phyloP scores from a whole-genome alignment of 1,139 yeast species.

The Magnusiomyces magnusii region DNA sequence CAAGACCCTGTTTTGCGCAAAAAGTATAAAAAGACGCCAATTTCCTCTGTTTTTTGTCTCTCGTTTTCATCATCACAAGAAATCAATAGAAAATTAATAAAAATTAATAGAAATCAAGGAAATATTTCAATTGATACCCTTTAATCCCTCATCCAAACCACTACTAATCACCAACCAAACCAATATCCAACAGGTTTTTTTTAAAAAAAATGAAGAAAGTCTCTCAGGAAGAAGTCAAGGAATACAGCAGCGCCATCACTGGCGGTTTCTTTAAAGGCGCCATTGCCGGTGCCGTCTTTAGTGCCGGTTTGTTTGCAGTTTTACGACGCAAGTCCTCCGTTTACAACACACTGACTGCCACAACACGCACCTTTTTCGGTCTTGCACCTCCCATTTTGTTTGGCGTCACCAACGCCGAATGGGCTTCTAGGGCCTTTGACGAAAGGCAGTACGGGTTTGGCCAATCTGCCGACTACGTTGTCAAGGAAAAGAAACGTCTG shows the following conservation, averaged over 20 bases:
- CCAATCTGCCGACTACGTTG: conserved; percentile 4
- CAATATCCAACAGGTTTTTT: too few relatives aligned
- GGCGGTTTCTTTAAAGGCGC: conserved; percentile 60
- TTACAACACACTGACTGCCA: conserved; percentile 18
- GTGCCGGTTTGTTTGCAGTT: conserved; percentile 36
- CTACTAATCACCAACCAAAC: too few relatives aligned
- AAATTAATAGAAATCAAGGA: too few relatives aligned
- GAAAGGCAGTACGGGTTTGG: conserved; percentile 15
- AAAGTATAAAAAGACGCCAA: too few relatives aligned
- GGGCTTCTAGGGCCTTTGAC: conserved; percentile 32
- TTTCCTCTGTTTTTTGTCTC: too few relatives aligned
- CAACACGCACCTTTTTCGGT: conserved; percentile 24
- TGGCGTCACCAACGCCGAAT: conserved; percentile 32
- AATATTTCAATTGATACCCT: too few relatives aligned
- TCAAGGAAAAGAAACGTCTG: conserved; percentile 1
- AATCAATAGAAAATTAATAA: too few relatives aligned
- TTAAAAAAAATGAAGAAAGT: conserved; percentile 55
- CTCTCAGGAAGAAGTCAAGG: conserved; percentile 55
- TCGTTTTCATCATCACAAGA: too few relatives aligned
- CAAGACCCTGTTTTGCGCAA: too few relatives aligned
- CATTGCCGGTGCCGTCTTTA: conserved; percentile 45
- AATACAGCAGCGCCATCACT: conserved; percentile 50
- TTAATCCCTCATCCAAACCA: too few relatives aligned
- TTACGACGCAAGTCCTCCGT: conserved; percentile 21
- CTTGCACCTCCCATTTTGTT: conserved; percentile 27